A percentile compares a stretch with the other conserved stretches of the same genome.
These are phyloP conservation scores for Elongisporangium undulatum DNA, from an alignment of 352 stramenopile species.

Conservation along the genomic window DNA sequence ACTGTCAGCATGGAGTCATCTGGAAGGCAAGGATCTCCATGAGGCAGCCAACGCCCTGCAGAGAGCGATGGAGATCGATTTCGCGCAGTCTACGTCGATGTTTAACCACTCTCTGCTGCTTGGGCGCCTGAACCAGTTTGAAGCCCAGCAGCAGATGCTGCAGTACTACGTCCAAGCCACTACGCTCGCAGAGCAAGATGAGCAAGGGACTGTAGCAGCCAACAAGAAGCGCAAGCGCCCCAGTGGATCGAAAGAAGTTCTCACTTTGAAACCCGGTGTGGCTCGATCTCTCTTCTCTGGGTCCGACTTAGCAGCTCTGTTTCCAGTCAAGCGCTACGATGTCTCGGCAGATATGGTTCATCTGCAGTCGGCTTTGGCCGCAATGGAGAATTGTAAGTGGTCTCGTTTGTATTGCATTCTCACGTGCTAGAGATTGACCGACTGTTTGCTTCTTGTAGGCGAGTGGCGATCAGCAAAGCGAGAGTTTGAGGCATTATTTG, in stretches of 20 bases:
- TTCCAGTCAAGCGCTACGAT: conserved; percentile 13
- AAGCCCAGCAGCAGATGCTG: conserved; percentile 60
- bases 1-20: conserved; percentile 37
- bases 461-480: conserved; percentile 32
- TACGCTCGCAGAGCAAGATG: conserved; percentile 1
- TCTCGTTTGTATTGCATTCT: neutral
- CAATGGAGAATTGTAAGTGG: conserved; percentile 39
- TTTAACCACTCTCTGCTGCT: conserved; percentile 75
- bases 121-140: conserved; percentile 31
- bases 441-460: conserved; percentile 5
- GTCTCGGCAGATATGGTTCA: conserved; percentile 17
- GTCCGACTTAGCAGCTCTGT: conserved; percentile 6
- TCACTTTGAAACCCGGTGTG: neutral
- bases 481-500: conserved; percentile 31
- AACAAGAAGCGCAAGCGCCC: conserved; percentile 12
- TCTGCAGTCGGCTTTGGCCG: conserved; percentile 25
- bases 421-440: neutral
- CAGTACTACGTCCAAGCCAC: conserved; percentile 26
- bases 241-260: neutral
- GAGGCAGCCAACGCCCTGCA: conserved; percentile 42
- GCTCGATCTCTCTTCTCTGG: conserved; percentile 16
- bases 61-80: conserved; percentile 53
- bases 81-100: conserved; percentile 33
- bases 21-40: conserved; percentile 30
- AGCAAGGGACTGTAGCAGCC: neutral